phyloP scores from a whole-genome alignment of 345 rosid genomes.

The Noccaea caerulescens region DNA sequence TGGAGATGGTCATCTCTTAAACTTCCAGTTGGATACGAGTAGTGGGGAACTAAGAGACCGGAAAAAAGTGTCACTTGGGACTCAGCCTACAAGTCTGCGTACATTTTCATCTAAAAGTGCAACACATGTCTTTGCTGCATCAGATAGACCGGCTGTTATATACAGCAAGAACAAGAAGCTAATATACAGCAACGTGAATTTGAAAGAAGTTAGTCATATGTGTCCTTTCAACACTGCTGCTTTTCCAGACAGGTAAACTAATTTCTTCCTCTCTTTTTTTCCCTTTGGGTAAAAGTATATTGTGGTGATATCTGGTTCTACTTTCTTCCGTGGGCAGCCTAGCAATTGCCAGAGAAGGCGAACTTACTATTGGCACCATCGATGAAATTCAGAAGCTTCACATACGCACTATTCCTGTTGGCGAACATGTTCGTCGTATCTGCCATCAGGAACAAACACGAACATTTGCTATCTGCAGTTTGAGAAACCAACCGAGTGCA shows the following conservation, averaged over 20 bases:
- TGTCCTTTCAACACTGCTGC: slow-evolving; percentile 96
- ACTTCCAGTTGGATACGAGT: slow-evolving; percentile 72
- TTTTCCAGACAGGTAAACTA: slow-evolving; percentile 83
- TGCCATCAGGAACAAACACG: slow-evolving; percentile 96
- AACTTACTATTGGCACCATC: slow-evolving; percentile 90
- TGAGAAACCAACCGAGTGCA: slow-evolving; percentile 66
- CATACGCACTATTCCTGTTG: slow-evolving; percentile 91
- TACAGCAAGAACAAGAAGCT: slow-evolving; percentile 95
- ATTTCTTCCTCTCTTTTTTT: background rate
- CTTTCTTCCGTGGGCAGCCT: slow-evolving; percentile 55
- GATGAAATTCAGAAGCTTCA: slow-evolving; percentile 99
- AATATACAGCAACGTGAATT: slow-evolving; percentile 92
- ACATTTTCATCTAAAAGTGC: slow-evolving; percentile 88
- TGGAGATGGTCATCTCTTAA: slow-evolving; percentile 95
- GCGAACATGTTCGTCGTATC: slow-evolving; percentile 91
- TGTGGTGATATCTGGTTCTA: slow-evolving; percentile 34
- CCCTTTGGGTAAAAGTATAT: background rate
- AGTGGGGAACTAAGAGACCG: slow-evolving; percentile 78
- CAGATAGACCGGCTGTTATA: slow-evolving; percentile 90
- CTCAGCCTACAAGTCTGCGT: slow-evolving; percentile 90
- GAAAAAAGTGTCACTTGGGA: slow-evolving; percentile 90
- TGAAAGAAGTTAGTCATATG: slow-evolving; percentile 96
- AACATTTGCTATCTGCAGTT: slow-evolving; percentile 84
- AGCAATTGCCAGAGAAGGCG: slow-evolving; percentile 94
- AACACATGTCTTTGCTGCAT: slow-evolving; percentile 89